phyloP scores from a whole-genome alignment of 2,329 filamentous ascomycete species.

The Septoria linicola region DNA sequence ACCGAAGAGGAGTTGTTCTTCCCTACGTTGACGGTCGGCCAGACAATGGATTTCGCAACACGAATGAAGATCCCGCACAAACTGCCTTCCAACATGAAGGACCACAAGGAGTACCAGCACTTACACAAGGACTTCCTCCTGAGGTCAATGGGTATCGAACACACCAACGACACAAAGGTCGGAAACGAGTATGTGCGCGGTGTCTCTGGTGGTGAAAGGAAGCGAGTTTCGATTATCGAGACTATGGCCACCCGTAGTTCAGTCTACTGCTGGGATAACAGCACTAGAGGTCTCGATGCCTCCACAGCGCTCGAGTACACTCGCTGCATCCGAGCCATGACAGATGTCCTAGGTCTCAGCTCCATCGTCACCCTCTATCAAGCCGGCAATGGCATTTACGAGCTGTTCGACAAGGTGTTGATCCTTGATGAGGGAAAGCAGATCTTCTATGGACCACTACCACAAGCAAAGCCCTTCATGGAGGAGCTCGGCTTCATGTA shows the following conservation, averaged over 20 bases:
- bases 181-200: slow-evolving; percentile 66
- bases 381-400: slow-evolving; percentile 67
- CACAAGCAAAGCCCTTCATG: slow-evolving; percentile 63
- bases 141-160: slow-evolving; percentile 56
- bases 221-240: slow-evolving; percentile 68
- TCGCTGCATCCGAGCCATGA: slow-evolving; percentile 62
- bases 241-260: slow-evolving; percentile 58
- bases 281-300: slow-evolving; percentile 64
- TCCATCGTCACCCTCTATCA: slow-evolving; percentile 68
- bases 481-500: slow-evolving; percentile 64
- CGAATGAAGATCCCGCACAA: slow-evolving; percentile 51
- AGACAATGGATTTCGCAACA: slow-evolving; percentile 58
- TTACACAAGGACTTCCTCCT: slow-evolving; percentile 57
- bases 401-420: slow-evolving; percentile 69
- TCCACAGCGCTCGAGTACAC: slow-evolving; percentile 57
- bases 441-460: slow-evolving; percentile 62
- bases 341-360: slow-evolving; percentile 59
- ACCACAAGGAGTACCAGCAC: slow-evolving; percentile 47
- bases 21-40: slow-evolving; percentile 56
- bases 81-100: slow-evolving; percentile 37
- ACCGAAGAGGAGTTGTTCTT: slow-evolving; percentile 54
- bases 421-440: slow-evolving; percentile 66
- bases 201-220: slow-evolving; percentile 67
- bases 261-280: slow-evolving; percentile 68
- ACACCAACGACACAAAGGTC: slow-evolving; percentile 65